Evolutionary conservation across 176 grass and related monocot species (phyloP).

Genomic region (Avena eriantha): DNA sequence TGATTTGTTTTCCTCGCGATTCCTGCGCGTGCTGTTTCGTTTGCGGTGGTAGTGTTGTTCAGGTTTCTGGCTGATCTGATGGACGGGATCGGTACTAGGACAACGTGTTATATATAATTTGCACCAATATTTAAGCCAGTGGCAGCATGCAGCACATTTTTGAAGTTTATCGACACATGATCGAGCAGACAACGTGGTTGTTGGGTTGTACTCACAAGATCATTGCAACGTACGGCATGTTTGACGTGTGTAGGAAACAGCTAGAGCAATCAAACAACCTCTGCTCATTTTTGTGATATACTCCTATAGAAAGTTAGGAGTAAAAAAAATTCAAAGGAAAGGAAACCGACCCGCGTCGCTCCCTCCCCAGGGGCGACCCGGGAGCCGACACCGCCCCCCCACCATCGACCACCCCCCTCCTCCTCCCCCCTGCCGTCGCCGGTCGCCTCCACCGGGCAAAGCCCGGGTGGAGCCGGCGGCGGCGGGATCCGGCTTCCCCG

Average conservation of each 20-base stretch:
- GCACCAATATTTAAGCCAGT: neutral
- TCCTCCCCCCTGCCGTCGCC: no score
- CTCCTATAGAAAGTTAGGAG: no score
- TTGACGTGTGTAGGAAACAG: neutral
- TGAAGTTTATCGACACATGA: constrained; percentile 19
- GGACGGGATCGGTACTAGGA: neutral
- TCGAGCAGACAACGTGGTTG: constrained; percentile 12
- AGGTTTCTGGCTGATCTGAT: neutral
- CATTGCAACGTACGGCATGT: neutral
- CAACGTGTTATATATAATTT: neutral
- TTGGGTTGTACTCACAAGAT: neutral
- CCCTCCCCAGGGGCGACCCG: no score
- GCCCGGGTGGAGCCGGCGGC: no score
- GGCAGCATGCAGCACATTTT: neutral
- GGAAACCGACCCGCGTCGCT: no score
- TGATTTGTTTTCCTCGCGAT: neutral
- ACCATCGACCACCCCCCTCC: no score
- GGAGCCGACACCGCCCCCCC: no score
- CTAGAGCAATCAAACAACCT: neutral
- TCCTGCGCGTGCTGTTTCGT: neutral
- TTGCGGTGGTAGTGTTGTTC: neutral
- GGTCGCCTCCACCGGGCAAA: no score
- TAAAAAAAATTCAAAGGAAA: no score
- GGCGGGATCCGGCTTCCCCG: no score
- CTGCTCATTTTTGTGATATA: neutral